phyloP scores from a whole-genome alignment of 1,284 basidiomycete genomes.

The Sphaerobolus stellatus region DNA sequence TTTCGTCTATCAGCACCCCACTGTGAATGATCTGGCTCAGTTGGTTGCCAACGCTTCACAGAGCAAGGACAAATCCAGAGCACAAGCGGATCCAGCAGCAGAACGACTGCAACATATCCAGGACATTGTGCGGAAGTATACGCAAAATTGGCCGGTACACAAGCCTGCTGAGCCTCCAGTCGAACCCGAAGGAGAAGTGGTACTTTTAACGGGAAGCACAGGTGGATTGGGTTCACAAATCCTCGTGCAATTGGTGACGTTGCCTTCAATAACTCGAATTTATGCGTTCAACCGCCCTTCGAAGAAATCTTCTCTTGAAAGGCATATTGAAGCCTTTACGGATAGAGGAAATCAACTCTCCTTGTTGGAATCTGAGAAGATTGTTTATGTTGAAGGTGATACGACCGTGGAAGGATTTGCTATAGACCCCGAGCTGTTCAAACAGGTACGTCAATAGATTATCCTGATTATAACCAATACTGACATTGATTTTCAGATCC shows the following conservation, averaged over 20 bases:
- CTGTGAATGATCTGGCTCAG: not conserved
- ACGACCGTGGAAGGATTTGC: slow-evolving; percentile 16
- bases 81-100: not conserved
- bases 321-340: slow-evolving; percentile 17
- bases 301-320: not conserved
- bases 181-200: slow-evolving; percentile 14
- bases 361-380: slow-evolving; percentile 15
- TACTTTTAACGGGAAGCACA: slow-evolving; percentile 37
- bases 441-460: slow-evolving; percentile 12
- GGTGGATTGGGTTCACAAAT: slow-evolving; percentile 35
- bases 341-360: slow-evolving; percentile 20
- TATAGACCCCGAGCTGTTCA: slow-evolving; percentile 21
- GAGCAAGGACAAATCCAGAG: no score
- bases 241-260: slow-evolving; percentile 23
- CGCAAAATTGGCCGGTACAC: not conserved
- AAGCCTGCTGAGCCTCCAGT: not conserved
- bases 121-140: not conserved
- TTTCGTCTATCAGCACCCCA: slow-evolving; percentile 7
- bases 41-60: not conserved
- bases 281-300: slow-evolving; percentile 28
- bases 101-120: not conserved
- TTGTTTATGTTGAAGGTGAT: slow-evolving; percentile 28
- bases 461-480: not conserved
- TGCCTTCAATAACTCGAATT: slow-evolving; percentile 21
- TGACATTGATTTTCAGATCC: slow-evolving; percentile 13